Conservation (phyloP, 2,329 filamentous ascomycete genomes). For the Hirsutella minnesotensis region DNA sequence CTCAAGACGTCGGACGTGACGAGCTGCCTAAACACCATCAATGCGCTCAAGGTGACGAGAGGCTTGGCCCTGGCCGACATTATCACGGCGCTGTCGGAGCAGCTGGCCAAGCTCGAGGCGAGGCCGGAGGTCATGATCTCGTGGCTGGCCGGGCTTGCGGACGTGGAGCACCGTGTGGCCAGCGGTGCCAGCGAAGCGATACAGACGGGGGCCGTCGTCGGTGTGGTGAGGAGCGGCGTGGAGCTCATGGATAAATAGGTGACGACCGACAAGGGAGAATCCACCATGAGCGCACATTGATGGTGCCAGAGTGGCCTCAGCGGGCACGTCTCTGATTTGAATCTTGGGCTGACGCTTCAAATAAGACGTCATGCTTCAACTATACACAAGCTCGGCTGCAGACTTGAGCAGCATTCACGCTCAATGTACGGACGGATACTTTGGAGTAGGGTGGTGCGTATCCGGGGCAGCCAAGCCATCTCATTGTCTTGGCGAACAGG, state of each 20-base stretch:
- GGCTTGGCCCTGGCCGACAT: conserved; percentile 91
- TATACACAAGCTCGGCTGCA: too few species aligned
- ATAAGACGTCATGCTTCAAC: too few species aligned
- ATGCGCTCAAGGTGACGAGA: conserved; percentile 72
- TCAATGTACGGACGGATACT: too few species aligned
- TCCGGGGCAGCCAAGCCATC: too few species aligned
- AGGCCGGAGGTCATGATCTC: conserved; percentile 76
- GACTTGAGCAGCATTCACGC: too few species aligned
- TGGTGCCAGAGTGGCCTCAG: too few species aligned
- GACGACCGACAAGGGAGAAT: too few species aligned
- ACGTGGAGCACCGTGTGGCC: conserved; percentile 84
- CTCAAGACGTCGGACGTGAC: conserved; percentile 79
- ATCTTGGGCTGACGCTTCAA: too few species aligned
- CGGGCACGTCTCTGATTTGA: too few species aligned
- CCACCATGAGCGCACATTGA: too few species aligned
- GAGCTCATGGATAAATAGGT: conserved; percentile 47
- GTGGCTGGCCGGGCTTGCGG: conserved; percentile 83
- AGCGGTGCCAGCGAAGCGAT: conserved; percentile 78
- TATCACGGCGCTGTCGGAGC: conserved; percentile 72
- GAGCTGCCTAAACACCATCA: conserved; percentile 77
- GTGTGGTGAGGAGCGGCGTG: conserved; percentile 75
- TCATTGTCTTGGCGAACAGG: too few species aligned
- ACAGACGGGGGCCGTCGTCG: conserved; percentile 87
- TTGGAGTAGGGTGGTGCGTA: too few species aligned
- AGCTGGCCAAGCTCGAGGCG: conserved; percentile 73